Evolutionary conservation across 495 filamentous ascomycete genomes (phyloP).

Genomic region (Oleoguttula mirabilis): DNA sequence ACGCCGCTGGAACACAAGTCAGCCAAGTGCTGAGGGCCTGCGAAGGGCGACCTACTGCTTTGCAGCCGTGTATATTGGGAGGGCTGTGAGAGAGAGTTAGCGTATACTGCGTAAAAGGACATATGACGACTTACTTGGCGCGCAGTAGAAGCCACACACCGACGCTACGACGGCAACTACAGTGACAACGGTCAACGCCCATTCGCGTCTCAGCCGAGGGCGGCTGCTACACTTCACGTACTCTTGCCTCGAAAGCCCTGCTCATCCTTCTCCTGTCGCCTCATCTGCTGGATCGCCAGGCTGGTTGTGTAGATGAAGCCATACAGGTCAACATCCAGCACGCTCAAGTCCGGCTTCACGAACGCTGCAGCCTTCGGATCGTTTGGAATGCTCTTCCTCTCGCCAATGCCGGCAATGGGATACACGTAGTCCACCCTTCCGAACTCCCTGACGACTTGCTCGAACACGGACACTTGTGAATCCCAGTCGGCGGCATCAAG

Average conservation of each 20-base stretch:
- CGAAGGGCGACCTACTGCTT: slow-evolving; percentile 17
- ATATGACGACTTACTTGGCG: slow-evolving; percentile 14
- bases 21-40: no score
- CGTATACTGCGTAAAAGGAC: no score
- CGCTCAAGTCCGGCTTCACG: slow-evolving; percentile 19
- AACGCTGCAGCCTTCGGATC: slow-evolving; percentile 12
- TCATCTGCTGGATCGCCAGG: slow-evolving; percentile 24
- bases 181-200: neutral
- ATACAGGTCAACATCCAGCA: slow-evolving; percentile 20
- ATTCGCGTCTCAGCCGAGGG: neutral
- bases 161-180: slow-evolving; percentile 19
- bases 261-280: slow-evolving; percentile 20
- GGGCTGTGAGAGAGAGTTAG: slow-evolving; percentile 1
- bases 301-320: slow-evolving; percentile 19
- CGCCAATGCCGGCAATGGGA: slow-evolving; percentile 23
- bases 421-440: slow-evolving; percentile 22
- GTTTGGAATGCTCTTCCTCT: slow-evolving; percentile 14
- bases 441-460: slow-evolving; percentile 14
- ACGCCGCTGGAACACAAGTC: slow-evolving; percentile 10
- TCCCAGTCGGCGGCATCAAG: slow-evolving; percentile 21
- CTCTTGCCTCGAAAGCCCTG: slow-evolving; percentile 21
- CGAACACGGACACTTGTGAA: slow-evolving; percentile 18
- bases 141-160: slow-evolving; percentile 23
- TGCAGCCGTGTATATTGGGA: slow-evolving; percentile 23
- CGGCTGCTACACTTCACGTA: neutral